A percentile compares a stretch with the other conserved stretches of the same genome.
Conservation (phyloP, 441 rosid genomes). For the Manihot esculenta region DNA sequence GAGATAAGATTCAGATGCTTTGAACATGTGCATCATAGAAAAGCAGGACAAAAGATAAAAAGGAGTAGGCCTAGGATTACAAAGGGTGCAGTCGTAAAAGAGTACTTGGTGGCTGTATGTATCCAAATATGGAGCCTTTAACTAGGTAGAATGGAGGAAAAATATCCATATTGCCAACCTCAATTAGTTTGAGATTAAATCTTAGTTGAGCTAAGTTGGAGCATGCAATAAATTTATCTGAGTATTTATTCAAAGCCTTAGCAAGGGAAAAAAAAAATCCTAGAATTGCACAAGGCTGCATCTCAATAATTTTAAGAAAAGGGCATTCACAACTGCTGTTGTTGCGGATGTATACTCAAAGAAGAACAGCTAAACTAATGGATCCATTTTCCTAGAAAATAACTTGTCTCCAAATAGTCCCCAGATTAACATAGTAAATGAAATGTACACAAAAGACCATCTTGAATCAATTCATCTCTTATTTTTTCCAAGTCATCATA, state of each 20-base stretch:
- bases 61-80: not conserved
- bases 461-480: not conserved
- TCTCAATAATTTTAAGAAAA: not conserved
- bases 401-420: not conserved
- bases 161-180: not conserved
- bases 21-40: not conserved
- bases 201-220: not conserved
- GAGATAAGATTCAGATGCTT: not conserved
- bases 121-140: not conserved
- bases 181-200: not conserved
- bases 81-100: not conserved
- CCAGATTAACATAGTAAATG: not conserved
- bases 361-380: no score
- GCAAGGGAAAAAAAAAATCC: not conserved
- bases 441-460: not conserved
- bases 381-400: no score
- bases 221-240: not conserved
- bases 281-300: not conserved
- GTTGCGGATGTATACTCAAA: not conserved
- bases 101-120: not conserved
- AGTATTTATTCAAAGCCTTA: not conserved
- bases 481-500: not conserved
- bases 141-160: not conserved
- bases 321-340: not conserved
- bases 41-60: not conserved